A percentile compares a stretch with the other conserved stretches of the same genome.
Conservation (phyloP, 176 grass and related monocot genomes). For the Typha latifolia region DNA sequence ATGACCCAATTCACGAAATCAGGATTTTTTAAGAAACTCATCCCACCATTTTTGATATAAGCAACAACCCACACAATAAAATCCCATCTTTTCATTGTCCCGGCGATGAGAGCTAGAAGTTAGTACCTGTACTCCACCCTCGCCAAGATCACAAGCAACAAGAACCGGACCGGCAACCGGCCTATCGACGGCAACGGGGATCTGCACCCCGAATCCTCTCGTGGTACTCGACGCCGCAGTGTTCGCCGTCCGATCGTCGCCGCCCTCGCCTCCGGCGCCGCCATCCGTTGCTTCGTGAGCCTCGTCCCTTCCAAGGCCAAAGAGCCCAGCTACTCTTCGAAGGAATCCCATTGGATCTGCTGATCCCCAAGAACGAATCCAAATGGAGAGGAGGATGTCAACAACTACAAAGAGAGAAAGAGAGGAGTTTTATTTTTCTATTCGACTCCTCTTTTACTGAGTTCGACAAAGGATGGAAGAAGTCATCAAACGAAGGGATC, state of each 20-base stretch:
- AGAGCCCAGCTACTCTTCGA: constrained; percentile 1
- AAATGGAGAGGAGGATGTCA: no score
- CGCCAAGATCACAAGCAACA: constrained; percentile 11
- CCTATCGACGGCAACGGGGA: not conserved
- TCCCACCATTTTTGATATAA: no score
- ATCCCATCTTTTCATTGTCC: no score
- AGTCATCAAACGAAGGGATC: no score
- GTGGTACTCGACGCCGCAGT: not conserved
- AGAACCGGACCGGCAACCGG: constrained; percentile 1
- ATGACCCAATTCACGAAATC: no score
- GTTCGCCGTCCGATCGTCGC: not conserved
- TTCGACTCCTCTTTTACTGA: no score
- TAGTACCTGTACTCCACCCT: constrained; percentile 10
- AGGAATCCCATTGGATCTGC: constrained; percentile 8
- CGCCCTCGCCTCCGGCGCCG: not conserved
- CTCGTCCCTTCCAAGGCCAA: not conserved
- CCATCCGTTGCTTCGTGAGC: not conserved
- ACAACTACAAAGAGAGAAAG: no score
- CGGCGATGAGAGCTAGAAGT: not conserved
- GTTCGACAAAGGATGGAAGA: no score
- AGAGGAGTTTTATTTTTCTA: no score
- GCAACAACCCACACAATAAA: no score
- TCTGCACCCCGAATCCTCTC: constrained; percentile 6
- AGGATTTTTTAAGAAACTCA: no score
- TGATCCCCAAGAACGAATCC: no score